phyloP scores from a whole-genome alignment of 2,329 filamentous ascomycete genomes.

The Trichoderma endophyticum region DNA sequence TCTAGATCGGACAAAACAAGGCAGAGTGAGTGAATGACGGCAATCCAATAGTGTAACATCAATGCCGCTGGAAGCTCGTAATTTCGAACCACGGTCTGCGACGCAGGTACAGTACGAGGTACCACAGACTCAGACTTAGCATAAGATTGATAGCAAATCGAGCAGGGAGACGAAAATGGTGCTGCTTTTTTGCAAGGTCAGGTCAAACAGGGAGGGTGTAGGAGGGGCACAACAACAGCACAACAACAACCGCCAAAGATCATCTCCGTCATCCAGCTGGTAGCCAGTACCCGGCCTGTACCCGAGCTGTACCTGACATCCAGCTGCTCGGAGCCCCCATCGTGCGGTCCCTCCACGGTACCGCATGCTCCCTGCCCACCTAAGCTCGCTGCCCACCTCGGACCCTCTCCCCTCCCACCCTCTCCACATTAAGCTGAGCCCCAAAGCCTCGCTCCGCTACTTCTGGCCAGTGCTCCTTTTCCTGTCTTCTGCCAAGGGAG shows the following conservation, averaged over 20 bases:
- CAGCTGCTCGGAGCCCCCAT: neutral
- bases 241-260: neutral
- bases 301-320: neutral
- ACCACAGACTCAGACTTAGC: neutral
- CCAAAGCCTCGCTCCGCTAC: conserved; percentile 24
- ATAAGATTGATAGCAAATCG: neutral
- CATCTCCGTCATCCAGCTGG: neutral
- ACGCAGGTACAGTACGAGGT: neutral
- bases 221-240: neutral
- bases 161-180: neutral
- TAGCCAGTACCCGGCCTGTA: neutral
- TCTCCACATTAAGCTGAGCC: conserved; percentile 24
- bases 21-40: neutral
- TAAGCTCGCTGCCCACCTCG: conserved; percentile 14
- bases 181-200: neutral
- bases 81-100: neutral
- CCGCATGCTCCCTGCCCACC: neutral
- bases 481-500: neutral
- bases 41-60: neutral
- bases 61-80: neutral
- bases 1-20: neutral
- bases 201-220: neutral
- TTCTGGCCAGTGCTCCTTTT: conserved; percentile 19
- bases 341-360: neutral
- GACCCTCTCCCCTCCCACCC: conserved; percentile 14